Base-by-base conservation (phyloP, 1,284 basidiomycete genomes). In the Puccinia hordei region DNA sequence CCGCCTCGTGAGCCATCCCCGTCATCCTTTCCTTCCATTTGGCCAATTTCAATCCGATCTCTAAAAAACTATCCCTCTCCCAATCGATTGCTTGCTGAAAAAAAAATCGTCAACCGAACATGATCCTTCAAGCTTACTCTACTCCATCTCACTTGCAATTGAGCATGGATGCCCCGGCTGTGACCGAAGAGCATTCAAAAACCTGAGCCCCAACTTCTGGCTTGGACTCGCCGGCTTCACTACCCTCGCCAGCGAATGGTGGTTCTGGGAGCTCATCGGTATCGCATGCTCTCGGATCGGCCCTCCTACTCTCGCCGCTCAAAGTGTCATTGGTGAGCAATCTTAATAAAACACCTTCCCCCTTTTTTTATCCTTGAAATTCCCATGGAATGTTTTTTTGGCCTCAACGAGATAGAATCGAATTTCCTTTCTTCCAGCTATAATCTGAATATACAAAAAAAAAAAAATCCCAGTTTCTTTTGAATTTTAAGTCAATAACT, bases 121-220 rank as follows among this genome's bases (percentile, higher is more conserved):
- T 27, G 3, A 30, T 61, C 9, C 24, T 33, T 15, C 38, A 19
- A 76, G 73, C 0, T 85, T 93, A 53, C 78, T 88, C n/a, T 96
- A 94, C 84, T 92, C 91, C 17, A 82, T 92, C 13, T 90, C 90
- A 83, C 90, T 90, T 82, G 91, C 91, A 0, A 92, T 93, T 0
- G 87, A 88, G 53, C 92, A 90, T 0, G 94, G 94, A 0, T 97
- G 94, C 93, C 89, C 92, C 83, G 94, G 94, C 0, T 85, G 95
- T 51, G 89, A 89, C 0, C 87, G 88, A 41, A 88, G 89, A 10
- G 89, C 88, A 82, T 92, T 94, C 86, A 89, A 89, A 0, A 90
- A 89, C 81, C 87, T 95, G 1, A 91, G 92, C 12, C 88, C 92
- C 22, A 87, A 95, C 44, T 88, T 91, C 0, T 89, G 89, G 46